Conservation (phyloP, 805 yeast species). For the Ogataea nakhonphanomensis region DNA sequence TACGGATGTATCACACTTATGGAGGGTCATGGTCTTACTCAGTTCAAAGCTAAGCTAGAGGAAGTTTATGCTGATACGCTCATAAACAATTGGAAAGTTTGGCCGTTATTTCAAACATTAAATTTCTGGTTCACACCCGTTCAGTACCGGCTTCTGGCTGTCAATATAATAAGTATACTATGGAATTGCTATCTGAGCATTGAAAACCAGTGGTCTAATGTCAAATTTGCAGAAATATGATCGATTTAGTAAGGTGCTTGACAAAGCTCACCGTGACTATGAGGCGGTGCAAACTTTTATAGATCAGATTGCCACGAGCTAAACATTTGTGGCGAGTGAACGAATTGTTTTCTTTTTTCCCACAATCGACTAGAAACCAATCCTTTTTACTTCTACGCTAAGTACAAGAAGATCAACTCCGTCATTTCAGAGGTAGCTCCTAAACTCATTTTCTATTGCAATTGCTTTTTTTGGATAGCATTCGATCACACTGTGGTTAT, state of each 20-base stretch:
- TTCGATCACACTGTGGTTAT: not conserved
- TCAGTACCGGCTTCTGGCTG: constrained; percentile 62
- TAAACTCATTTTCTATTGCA: constrained; percentile 1
- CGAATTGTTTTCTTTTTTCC: constrained; percentile 20
- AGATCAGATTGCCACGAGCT: not conserved
- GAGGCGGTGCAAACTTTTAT: not conserved
- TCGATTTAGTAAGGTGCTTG: too few species aligned
- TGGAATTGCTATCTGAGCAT: constrained; percentile 82
- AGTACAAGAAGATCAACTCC: not conserved
- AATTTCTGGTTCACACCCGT: constrained; percentile 78
- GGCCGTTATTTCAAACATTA: constrained; percentile 84
- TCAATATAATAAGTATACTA: constrained; percentile 66
- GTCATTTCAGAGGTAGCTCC: not conserved
- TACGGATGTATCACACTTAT: constrained; percentile 62
- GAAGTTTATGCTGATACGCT: constrained; percentile 66
- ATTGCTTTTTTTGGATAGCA: constrained; percentile 1
- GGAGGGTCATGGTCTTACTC: constrained; percentile 47
- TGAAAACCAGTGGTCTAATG: constrained; percentile 38
- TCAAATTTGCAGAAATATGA: not conserved
- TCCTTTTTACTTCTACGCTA: constrained; percentile 3
- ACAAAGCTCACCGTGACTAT: too few species aligned
- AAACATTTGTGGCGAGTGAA: constrained; percentile 18
- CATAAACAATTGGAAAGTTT: constrained; percentile 73
- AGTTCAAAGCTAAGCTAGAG: constrained; percentile 41
- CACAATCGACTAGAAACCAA: constrained; percentile 5